These are phyloP conservation scores for Mucor racemosus DNA, from an alignment of 371 early-diverging fungal genomes.

Conservation along the genomic window DNA sequence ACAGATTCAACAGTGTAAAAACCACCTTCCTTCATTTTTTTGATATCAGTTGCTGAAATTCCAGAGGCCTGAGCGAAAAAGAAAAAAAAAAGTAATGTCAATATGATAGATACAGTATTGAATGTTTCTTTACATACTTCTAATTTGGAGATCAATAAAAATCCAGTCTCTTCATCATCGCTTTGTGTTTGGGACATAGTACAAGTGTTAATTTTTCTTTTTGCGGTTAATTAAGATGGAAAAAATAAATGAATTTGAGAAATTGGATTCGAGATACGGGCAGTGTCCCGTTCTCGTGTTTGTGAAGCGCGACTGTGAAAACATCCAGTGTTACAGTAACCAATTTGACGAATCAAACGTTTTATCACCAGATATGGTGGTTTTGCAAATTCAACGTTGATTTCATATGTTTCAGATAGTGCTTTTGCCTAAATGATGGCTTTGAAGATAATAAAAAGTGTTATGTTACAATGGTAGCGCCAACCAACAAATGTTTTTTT, in stretches of 20 bases:
- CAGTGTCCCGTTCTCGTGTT: background rate
- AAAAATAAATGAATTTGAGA: background rate
- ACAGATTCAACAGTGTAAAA: slow-evolving; percentile 95
- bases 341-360: too few relatives aligned
- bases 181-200: slow-evolving; percentile 21
- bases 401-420: too few relatives aligned
- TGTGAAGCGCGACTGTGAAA: background rate
- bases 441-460: too few relatives aligned
- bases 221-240: too few relatives aligned
- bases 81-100: too few relatives aligned
- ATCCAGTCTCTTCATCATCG: slow-evolving; percentile 37
- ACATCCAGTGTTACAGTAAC: background rate
- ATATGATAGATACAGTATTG: background rate
- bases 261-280: background rate
- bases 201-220: background rate
- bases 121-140: slow-evolving; percentile 21
- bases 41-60: slow-evolving; percentile 82
- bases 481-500: too few relatives aligned
- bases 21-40: slow-evolving; percentile 93
- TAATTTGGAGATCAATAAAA: slow-evolving; percentile 25
- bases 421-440: too few relatives aligned
- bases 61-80: slow-evolving; percentile 70
- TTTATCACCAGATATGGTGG: too few relatives aligned
- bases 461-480: too few relatives aligned
- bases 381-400: too few relatives aligned